Evolutionary conservation across 306 rosid species (phyloP).

Genomic region (Notholithocarpus densiflorus): DNA sequence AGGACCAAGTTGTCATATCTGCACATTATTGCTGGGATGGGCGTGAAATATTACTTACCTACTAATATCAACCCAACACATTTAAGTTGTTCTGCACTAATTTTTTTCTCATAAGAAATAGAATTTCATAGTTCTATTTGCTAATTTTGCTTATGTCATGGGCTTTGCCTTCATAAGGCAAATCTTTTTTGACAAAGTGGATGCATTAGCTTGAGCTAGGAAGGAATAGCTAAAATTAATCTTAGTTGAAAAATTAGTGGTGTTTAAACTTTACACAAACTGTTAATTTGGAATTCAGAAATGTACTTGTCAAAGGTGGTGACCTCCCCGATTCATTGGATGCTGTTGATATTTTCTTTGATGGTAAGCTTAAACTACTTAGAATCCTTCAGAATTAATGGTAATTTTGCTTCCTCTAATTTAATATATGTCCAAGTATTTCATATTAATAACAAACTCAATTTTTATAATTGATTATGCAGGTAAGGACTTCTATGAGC

Average conservation of each 20-base stretch:
- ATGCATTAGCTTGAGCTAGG: not conserved
- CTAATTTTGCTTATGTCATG: not conserved
- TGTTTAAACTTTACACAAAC: constrained; percentile 15
- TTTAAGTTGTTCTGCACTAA: too few species aligned
- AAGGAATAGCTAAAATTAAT: not conserved
- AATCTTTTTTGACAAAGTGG: not conserved
- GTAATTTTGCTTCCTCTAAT: not conserved
- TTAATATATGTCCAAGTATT: constrained; percentile 16
- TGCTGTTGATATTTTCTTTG: constrained; percentile 78
- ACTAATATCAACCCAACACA: too few species aligned
- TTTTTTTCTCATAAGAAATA: not conserved
- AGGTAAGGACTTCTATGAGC: constrained; percentile 72
- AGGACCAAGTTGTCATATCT: too few species aligned
- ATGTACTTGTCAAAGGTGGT: constrained; percentile 95
- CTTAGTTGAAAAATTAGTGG: not conserved
- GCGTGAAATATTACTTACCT: too few species aligned
- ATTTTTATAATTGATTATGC: constrained; percentile 31
- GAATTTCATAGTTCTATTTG: not conserved
- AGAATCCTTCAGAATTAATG: not conserved
- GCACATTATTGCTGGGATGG: too few species aligned
- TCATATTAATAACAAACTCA: constrained; percentile 24
- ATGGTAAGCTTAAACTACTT: constrained; percentile 49
- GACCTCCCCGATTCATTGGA: constrained; percentile 81
- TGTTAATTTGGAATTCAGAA: constrained; percentile 47
- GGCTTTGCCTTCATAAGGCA: constrained; percentile 2